Evolutionary conservation across 2,329 filamentous ascomycete species (phyloP).

Genomic region (Septoria linicola): DNA sequence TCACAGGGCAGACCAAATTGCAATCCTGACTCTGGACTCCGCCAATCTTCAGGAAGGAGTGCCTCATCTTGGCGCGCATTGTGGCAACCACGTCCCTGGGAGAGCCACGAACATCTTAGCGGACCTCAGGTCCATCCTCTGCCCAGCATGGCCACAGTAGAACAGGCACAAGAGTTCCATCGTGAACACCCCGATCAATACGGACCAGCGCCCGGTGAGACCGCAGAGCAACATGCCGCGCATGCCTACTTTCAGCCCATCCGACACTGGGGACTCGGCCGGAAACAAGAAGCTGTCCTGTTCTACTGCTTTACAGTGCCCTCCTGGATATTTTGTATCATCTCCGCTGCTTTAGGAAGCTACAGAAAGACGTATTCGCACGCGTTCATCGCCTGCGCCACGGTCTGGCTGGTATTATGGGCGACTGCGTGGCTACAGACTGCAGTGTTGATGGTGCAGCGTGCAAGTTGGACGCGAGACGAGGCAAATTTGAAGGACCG

Average conservation of each 20-base stretch:
- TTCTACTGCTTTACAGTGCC: slow-evolving; percentile 36
- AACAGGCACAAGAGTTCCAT: slow-evolving; percentile 21
- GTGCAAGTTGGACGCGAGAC: slow-evolving; percentile 38
- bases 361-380: slow-evolving; percentile 23
- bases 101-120: too few species aligned
- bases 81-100: too few species aligned
- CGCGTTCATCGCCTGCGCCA: slow-evolving; percentile 31
- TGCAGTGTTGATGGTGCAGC: slow-evolving; percentile 35
- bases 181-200: slow-evolving; percentile 16
- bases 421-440: slow-evolving; percentile 37
- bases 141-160: slow-evolving; percentile 20
- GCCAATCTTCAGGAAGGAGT: too few species aligned
- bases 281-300: slow-evolving; percentile 28
- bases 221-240: slow-evolving; percentile 31
- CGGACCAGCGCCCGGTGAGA: slow-evolving; percentile 32
- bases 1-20: too few species aligned
- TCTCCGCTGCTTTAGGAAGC: slow-evolving; percentile 29
- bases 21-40: too few species aligned
- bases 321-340: slow-evolving; percentile 33
- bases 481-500: slow-evolving; percentile 36
- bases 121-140: not conserved
- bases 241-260: slow-evolving; percentile 27
- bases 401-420: slow-evolving; percentile 35
- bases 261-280: slow-evolving; percentile 34
- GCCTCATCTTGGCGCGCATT: too few species aligned